Evolutionary conservation across 129 eudicot species (phyloP).

Genomic region (Centella asiatica): DNA sequence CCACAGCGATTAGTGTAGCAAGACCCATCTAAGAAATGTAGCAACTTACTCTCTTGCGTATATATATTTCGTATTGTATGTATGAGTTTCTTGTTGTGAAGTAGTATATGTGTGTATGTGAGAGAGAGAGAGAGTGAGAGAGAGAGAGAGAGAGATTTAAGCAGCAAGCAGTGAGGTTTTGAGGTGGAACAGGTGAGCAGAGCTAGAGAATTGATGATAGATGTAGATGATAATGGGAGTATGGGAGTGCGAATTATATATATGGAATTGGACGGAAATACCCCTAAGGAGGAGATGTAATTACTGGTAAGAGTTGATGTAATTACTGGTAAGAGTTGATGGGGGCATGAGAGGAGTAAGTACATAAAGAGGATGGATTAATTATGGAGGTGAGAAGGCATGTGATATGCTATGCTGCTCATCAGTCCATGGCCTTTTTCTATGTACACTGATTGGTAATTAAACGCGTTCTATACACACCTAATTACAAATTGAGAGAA

Average conservation of each 20-base stretch:
- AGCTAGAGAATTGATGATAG: no score
- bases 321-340: no score
- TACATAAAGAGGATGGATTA: no score
- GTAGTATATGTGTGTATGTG: not conserved
- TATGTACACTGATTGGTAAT: no score
- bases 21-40: slow-evolving; percentile 9
- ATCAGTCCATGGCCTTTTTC: not conserved
- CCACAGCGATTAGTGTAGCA: slow-evolving; percentile 1
- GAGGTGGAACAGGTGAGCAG: no score
- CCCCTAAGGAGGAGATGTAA: not conserved
- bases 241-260: not conserved
- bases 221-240: not conserved
- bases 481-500: no score
- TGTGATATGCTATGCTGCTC: not conserved
- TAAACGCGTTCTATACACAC: no score
- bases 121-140: no score
- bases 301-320: not conserved
- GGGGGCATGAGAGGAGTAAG: no score
- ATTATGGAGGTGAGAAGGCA: slow-evolving; percentile 5
- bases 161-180: no score
- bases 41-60: not conserved
- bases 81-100: not conserved
- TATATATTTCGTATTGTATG: not conserved
- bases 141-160: no score
- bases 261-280: not conserved